Evolutionary conservation across 768 basidiomycete species (phyloP), one percentile per base, ranked within the genome.

Genomic region (Kwoniella sp.): DNA sequence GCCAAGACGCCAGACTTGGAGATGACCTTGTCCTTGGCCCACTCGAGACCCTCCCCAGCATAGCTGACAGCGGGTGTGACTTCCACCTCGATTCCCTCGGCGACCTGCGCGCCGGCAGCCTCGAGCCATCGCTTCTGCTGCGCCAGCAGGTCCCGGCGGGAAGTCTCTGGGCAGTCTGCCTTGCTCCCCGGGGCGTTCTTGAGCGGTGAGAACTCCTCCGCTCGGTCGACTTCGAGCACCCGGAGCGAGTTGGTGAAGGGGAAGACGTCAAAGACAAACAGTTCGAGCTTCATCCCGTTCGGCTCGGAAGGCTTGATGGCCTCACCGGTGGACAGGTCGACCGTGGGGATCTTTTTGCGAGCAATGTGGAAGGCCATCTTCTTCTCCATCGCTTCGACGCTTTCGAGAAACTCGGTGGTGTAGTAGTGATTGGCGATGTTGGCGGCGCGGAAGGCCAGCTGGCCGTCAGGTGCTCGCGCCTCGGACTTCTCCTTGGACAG

Each of bases 401-500:
- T 73, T 55, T 84, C 81, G 50, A 99, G 81, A 78, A 87, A 98
- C 22, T 79, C 73, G 27, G 86, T 86, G 33, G 91, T 91, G 78
- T 95, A 99, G 76, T 96, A 95, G 75, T 99, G 95, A 76, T 98
- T 98, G 66, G 82, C 95, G 70, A 99, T 98, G 77, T 99, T 99
- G 29, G 82, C 95, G 5, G 93, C 93, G 53, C 91, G 82, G 84
- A 91, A 98, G 20, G 82, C 76, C 46, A 99, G 82, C 50, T 90
- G 85, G 47, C 84, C 87, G 2, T 82, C 81, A 57, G 86, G 82
- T 38, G 84, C 84, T 55, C 80, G 78, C 20, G 57, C 50, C 70
- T 88, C 87, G 3, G 92, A 84, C 73, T 93, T 89, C 62, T 87
- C 89, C 60, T 82, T 79, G 7, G 87, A 82, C 67, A 99, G 89